Evolutionary conservation across 306 rosid genomes (phyloP).

Genomic region (Vicia faba): DNA sequence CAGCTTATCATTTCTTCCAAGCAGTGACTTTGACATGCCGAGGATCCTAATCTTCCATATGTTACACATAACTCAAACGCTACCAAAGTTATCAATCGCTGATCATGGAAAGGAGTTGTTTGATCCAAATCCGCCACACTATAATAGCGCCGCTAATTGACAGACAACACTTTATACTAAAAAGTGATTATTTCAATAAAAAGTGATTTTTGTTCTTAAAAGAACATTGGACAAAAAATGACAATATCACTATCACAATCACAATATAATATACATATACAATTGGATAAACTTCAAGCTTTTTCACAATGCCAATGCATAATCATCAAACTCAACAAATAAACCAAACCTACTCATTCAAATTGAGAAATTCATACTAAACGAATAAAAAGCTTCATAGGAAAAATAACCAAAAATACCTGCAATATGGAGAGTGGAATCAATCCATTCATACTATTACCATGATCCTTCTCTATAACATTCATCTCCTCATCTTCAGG

Average conservation of each 20-base stretch:
- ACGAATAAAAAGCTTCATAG: neutral
- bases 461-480: slow-evolving; percentile 52
- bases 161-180: neutral
- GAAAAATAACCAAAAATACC: slow-evolving; percentile 40
- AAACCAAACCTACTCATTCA: too few species aligned
- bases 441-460: slow-evolving; percentile 39
- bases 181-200: neutral
- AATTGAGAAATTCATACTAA: too few species aligned
- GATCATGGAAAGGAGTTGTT: neutral
- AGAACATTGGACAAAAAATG: neutral
- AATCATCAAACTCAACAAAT: too few species aligned
- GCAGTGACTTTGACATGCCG: neutral
- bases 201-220: neutral
- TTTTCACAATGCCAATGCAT: neutral
- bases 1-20: neutral
- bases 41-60: neutral
- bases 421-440: slow-evolving; percentile 50
- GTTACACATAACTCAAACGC: neutral
- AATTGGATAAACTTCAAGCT: neutral
- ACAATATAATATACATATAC: neutral
- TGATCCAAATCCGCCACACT: neutral
- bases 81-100: neutral
- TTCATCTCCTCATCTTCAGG: slow-evolving; percentile 81
- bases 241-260: neutral
- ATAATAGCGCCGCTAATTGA: neutral